A percentile compares a stretch with the other conserved stretches of the same genome.
These are phyloP conservation scores for Periglandula ipomoeae DNA, from an alignment of 2,329 filamentous ascomycete species.

Conservation along the genomic window DNA sequence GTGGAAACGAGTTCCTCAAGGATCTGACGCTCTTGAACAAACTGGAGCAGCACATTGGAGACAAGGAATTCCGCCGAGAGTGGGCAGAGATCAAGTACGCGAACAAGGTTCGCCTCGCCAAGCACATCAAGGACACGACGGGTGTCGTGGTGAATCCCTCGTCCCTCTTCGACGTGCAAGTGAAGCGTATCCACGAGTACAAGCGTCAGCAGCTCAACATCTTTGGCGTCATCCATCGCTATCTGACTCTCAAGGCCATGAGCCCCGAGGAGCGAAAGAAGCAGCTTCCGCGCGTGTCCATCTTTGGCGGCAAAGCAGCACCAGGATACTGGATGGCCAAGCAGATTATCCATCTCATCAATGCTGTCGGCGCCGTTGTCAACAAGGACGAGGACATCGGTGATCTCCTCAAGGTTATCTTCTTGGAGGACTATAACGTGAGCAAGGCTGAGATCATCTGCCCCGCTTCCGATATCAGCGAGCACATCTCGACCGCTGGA, in stretches of 20 bases:
- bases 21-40: conserved; percentile 81
- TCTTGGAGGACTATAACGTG: conserved; percentile 97
- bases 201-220: conserved; percentile 99
- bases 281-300: conserved; percentile 76
- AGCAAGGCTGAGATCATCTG: conserved; percentile 97
- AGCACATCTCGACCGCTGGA: conserved; percentile 96
- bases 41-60: conserved; percentile 73
- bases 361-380: conserved; percentile 79
- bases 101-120: conserved; percentile 88
- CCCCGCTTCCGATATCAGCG: conserved; percentile 90
- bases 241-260: conserved; percentile 82
- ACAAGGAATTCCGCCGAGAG: conserved; percentile 84
- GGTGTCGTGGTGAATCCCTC: conserved; percentile 78
- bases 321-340: conserved; percentile 99
- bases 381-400: conserved; percentile 90
- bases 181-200: conserved; percentile 99
- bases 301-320: conserved; percentile 96
- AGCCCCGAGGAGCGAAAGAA: conserved; percentile 77
- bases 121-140: conserved; percentile 77
- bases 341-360: conserved; percentile 95
- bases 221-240: conserved; percentile 93
- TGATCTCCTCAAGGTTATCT: conserved; percentile 92
- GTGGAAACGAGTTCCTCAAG: conserved; percentile 76
- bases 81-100: conserved; percentile 95
- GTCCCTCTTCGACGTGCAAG: conserved; percentile 90